These are phyloP conservation scores for Globisporangium ultimum DNA, from an alignment of 352 stramenopile species.

Conservation along the genomic window DNA sequence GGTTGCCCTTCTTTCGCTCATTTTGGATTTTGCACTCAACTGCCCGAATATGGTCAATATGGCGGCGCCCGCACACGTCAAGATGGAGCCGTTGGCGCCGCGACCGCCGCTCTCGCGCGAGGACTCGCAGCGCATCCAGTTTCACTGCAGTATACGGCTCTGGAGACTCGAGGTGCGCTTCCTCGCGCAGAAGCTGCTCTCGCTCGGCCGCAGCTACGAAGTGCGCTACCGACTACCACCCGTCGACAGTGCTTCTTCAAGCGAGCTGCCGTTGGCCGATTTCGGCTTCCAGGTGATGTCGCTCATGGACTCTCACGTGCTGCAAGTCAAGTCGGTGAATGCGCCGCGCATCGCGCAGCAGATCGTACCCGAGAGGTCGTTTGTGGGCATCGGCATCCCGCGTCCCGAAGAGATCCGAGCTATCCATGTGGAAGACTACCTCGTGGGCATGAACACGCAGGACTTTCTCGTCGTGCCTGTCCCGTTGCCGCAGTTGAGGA, in stretches of 20 bases:
- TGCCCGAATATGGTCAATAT: too few species aligned
- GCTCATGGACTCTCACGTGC: constrained; percentile 45
- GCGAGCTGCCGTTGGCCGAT: constrained; percentile 17
- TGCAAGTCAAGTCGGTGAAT: constrained; percentile 46
- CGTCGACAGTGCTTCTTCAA: background rate
- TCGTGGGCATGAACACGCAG: constrained; percentile 68
- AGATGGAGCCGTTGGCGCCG: constrained; percentile 4
- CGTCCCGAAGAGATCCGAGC: constrained; percentile 71
- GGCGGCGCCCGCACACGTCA: background rate
- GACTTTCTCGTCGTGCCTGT: constrained; percentile 51
- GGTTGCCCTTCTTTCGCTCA: too few species aligned
- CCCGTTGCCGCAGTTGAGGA: constrained; percentile 39
- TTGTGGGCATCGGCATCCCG: constrained; percentile 12
- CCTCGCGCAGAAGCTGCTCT: constrained; percentile 44
- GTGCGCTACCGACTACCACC: constrained; percentile 44
- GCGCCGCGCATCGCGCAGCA: constrained; percentile 36
- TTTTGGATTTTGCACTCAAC: too few species aligned
- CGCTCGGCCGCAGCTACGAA: constrained; percentile 51
- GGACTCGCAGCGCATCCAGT: constrained; percentile 23
- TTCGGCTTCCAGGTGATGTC: constrained; percentile 46
- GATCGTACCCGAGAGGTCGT: constrained; percentile 15
- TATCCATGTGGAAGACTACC: constrained; percentile 91
- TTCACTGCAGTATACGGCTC: constrained; percentile 40
- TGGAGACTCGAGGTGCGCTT: constrained; percentile 52
- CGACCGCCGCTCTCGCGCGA: constrained; percentile 1